Evolutionary conservation across 2,329 filamentous ascomycete species (phyloP).

Genomic region (Thielaviopsis musarum): DNA sequence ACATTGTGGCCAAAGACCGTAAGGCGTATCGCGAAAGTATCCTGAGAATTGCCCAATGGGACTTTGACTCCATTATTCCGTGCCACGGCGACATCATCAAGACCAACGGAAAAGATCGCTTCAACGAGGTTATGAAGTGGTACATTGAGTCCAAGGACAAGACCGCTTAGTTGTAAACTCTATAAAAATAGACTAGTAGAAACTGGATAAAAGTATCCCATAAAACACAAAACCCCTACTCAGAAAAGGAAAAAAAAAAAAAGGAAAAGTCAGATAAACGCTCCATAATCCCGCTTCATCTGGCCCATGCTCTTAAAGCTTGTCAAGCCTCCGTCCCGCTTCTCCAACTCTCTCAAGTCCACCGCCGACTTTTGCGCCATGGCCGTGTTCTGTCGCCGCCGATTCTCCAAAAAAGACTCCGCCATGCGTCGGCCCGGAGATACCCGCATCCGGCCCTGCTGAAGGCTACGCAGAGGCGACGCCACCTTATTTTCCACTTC

Average conservation of each 20-base stretch:
- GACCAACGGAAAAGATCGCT: conserved; percentile 53
- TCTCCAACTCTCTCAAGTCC: neutral
- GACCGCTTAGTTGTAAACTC: neutral
- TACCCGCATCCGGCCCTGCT: conserved; percentile 1
- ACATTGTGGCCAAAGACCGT: conserved; percentile 21
- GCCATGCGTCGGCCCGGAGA: conserved; percentile 10
- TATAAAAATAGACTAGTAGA: no score
- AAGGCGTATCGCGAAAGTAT: conserved; percentile 52
- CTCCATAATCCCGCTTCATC: conserved; percentile 7
- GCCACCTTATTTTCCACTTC: neutral
- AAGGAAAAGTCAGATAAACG: conserved; percentile 5
- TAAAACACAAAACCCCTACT: no score
- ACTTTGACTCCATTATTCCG: conserved; percentile 71
- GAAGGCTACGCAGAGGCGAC: neutral
- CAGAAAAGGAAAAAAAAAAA: neutral
- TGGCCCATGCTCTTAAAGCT: neutral
- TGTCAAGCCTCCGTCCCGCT: neutral
- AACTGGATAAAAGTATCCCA: no score
- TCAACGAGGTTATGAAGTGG: conserved; percentile 68
- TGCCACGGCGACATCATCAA: conserved; percentile 90
- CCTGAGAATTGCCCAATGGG: conserved; percentile 56
- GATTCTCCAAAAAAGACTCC: conserved; percentile 9
- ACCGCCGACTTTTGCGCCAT: neutral
- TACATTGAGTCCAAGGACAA: conserved; percentile 34
- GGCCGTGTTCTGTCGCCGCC: neutral